Base-by-base conservation (phyloP, 1,284 basidiomycete species). In the Cerrena zonata region DNA sequence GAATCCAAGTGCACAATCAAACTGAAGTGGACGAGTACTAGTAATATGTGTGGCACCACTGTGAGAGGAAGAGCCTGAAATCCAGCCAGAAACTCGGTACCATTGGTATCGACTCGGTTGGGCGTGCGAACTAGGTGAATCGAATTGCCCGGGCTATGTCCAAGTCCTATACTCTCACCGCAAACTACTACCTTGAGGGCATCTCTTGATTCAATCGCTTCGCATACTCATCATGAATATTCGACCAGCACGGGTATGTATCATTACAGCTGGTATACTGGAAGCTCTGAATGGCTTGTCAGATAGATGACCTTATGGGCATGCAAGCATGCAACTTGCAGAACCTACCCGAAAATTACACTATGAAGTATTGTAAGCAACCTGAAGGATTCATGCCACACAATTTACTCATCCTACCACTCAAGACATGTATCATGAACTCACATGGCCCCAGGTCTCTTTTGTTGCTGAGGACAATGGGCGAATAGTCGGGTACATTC, bases 401-500 rank as follows among this genome's bases (percentile, higher is more conserved):
- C 23, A 11, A 23, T 34, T 46, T 15, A 40, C 46, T 41, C 15
- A 5, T 42, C 26, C 44, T 23, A 13, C 48, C 21, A 23, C 11
- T 5, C 15, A 49, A 96, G 94, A 95, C 75, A 76, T 93, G 46
- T 93, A 91, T 66, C 91, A 95, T 64, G 77, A 83, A 5, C 71
- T 94, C 62, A 92, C 87, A 7, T 98, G 94, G 94, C 94, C 94
- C 1, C 86, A 92, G 57, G 76, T 97, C 21, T 95, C 92, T 2
- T 98, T 89, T 65, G 92, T 98, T 18, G 94, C 94, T 0, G 92
- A 95, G 63, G 91, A 95, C 62, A 85, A 85, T 61, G 92, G 94
- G 0, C 77, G 90, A 46, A 86, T 97, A 44, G 92, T 98, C 1
- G 94, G 94, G 21, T 97, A 97, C 67, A 94, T 97, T 22, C 72